A percentile compares a stretch with the other conserved stretches of the same genome.
These are phyloP conservation scores for Globisporangium rhizosaccharum DNA, from an alignment of 352 stramenopile genomes.

Conservation along the genomic window DNA sequence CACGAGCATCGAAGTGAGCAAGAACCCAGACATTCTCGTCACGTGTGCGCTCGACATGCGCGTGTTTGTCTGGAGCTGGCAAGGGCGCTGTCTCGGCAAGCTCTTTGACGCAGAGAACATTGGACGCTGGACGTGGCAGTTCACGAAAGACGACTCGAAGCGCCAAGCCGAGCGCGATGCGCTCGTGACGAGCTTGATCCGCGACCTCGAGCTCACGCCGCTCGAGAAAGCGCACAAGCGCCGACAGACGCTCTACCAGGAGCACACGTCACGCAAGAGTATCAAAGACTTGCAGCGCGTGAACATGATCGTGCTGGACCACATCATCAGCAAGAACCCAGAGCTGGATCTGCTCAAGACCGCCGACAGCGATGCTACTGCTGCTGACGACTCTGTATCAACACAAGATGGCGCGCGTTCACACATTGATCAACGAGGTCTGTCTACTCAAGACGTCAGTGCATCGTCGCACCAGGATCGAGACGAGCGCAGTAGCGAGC, in stretches of 20 bases:
- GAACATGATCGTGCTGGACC: constrained; percentile 52
- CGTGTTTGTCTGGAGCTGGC: constrained; percentile 69
- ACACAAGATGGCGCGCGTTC: no score
- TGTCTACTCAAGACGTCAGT: no score
- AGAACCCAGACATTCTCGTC: constrained; percentile 53
- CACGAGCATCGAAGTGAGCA: constrained; percentile 52
- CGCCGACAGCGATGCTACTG: constrained; percentile 7
- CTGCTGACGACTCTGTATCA: neutral
- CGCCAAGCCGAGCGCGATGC: constrained; percentile 33
- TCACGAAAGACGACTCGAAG: constrained; percentile 48
- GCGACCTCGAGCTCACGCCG: constrained; percentile 43
- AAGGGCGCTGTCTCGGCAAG: constrained; percentile 49
- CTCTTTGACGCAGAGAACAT: constrained; percentile 61
- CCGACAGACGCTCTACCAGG: constrained; percentile 37
- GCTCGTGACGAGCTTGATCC: constrained; percentile 32
- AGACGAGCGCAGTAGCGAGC: no score
- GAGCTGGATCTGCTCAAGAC: constrained; percentile 40
- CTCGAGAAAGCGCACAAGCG: constrained; percentile 32
- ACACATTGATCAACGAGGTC: no score
- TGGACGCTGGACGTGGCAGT: constrained; percentile 39
- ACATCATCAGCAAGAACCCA: constrained; percentile 59
- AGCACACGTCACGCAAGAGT: constrained; percentile 45
- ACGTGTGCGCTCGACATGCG: constrained; percentile 61
- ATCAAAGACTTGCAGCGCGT: constrained; percentile 39
- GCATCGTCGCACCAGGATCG: no score